Evolutionary conservation across 2,329 filamentous ascomycete species (phyloP).

Genomic region (Aspergillus proliferans): DNA sequence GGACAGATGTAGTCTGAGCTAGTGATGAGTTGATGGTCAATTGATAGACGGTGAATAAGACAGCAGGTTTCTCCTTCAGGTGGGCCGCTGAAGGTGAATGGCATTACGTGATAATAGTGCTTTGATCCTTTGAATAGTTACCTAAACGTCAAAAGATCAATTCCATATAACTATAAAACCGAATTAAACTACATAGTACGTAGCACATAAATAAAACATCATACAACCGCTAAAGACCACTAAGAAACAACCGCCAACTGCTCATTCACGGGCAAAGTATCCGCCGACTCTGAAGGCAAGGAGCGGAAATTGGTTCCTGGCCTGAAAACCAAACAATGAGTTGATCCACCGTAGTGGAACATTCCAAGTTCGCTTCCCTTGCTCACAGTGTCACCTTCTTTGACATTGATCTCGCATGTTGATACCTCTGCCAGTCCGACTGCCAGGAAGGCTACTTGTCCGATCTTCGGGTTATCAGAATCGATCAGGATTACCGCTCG

Average conservation of each 20-base stretch:
- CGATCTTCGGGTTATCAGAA: conserved; percentile 59
- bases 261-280: conserved; percentile 18
- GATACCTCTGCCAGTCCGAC: conserved; percentile 72
- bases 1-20: too few relatives aligned
- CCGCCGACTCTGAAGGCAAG: conserved; percentile 15
- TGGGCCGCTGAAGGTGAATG: too few relatives aligned
- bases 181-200: too few relatives aligned
- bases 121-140: too few relatives aligned
- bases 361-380: conserved; percentile 69
- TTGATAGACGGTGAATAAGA: too few relatives aligned
- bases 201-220: too few relatives aligned
- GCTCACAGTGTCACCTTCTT: conserved; percentile 56
- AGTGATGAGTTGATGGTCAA: too few relatives aligned
- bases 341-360: conserved; percentile 71
- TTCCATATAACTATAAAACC: too few relatives aligned
- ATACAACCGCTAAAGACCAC: not conserved
- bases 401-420: conserved; percentile 63
- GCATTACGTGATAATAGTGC: too few relatives aligned
- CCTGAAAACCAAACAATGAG: conserved; percentile 60
- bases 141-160: too few relatives aligned
- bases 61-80: too few relatives aligned
- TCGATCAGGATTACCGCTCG: conserved; percentile 64
- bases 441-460: conserved; percentile 61
- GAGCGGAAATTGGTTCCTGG: conserved; percentile 17
- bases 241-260: conserved; percentile 10